phyloP scores from a whole-genome alignment of 2,329 filamentous ascomycete species.

The Dactylellina haptotyla region DNA sequence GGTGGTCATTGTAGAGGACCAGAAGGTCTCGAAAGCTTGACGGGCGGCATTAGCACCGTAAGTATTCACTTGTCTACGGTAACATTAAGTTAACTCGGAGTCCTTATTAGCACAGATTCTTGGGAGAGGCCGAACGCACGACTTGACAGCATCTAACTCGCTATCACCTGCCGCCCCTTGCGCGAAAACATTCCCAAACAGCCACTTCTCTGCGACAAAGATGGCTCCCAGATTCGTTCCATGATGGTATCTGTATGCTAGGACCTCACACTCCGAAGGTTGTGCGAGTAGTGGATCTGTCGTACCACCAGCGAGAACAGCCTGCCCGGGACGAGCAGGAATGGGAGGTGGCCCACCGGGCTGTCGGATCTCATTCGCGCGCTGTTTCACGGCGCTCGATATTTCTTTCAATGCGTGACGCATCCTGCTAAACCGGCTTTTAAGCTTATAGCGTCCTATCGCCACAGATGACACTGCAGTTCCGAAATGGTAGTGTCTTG shows the following conservation, averaged over 20 bases:
- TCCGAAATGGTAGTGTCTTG: no score
- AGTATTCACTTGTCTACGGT: slow-evolving; percentile 61
- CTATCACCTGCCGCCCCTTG: slow-evolving; percentile 62
- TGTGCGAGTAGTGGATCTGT: slow-evolving; percentile 23
- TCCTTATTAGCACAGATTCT: background rate
- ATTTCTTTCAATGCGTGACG: slow-evolving; percentile 45
- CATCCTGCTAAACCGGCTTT: slow-evolving; percentile 20
- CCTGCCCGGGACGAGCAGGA: slow-evolving; percentile 6
- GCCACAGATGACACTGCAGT: slow-evolving; percentile 2
- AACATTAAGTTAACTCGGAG: background rate
- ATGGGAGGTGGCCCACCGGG: background rate
- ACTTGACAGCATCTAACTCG: slow-evolving; percentile 67
- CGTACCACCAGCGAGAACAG: background rate
- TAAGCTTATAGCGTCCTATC: slow-evolving; percentile 25
- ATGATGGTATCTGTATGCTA: slow-evolving; percentile 70
- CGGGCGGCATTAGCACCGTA: slow-evolving; percentile 66
- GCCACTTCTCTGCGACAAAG: slow-evolving; percentile 71
- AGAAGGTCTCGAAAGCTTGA: slow-evolving; percentile 67
- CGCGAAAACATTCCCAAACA: slow-evolving; percentile 66
- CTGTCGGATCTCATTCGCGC: slow-evolving; percentile 14
- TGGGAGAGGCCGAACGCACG: background rate
- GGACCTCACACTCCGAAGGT: slow-evolving; percentile 61
- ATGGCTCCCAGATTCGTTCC: slow-evolving; percentile 70
- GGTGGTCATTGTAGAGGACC: slow-evolving; percentile 66
- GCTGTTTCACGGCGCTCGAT: slow-evolving; percentile 33